Evolutionary conservation across 306 rosid genomes (phyloP), one percentile per base, ranked within the genome.

Genomic region (Mucuna pruriens): DNA sequence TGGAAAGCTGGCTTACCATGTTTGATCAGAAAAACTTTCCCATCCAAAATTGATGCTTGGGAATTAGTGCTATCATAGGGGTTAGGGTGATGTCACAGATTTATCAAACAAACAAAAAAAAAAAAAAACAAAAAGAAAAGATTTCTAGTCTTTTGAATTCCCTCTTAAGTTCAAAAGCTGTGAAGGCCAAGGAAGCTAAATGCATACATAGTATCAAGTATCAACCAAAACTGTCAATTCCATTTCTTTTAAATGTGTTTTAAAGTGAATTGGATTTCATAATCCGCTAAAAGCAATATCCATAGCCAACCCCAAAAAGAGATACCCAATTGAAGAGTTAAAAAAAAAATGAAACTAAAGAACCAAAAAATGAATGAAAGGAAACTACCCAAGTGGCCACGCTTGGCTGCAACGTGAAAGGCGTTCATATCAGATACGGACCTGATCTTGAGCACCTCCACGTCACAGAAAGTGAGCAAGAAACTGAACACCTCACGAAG

Each of bases 391-490:
- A 92, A 76, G 73, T 95, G 91, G 62, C 98, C 97, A 60, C 77
- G 84, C 82, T 92, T 92, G 11, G 97, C 95, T 33, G 97, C 98
- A 16, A 90, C 87, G 49, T 92, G 95, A 73, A 95, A 87, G 33
- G 90, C 88, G 84, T 92, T 84, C 92, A 92, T 81, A 83, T 92
- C 97, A 78, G 85, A 83, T 77, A 89, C 91, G 22, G 97, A 88
- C 89, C 94, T 87, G 82, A 92, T 95, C 87, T 88, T 92, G 26
- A 89, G 80, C 4, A 82, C 64, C 84, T 90, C 87, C 31, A 89
- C 19, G 80, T 88, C 88, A 79, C 91, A 90, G 19, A 89, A 82
- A 25, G 65, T 58, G 15, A 89, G 84, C 92, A 95, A 83, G 90
- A 81, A 92, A 2, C 78, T 61, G 51, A 95, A 91, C 63, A 91